Base-by-base conservation (phyloP, 495 filamentous ascomycete genomes). In the Neurospora sp. region DNA sequence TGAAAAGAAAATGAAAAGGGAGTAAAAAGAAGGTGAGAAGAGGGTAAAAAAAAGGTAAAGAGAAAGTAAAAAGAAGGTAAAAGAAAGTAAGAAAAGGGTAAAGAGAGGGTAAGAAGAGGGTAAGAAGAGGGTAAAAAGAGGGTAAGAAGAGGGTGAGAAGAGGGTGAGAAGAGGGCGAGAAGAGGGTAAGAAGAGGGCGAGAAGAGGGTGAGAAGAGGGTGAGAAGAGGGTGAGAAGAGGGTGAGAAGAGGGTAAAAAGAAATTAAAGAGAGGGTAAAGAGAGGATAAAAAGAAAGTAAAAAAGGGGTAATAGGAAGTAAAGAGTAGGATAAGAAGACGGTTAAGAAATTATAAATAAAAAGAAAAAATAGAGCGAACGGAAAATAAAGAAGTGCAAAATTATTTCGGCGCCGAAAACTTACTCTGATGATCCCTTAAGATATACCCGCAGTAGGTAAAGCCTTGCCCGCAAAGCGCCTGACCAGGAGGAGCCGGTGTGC, bases 391-490 rank as follows among this genome's bases (percentile, higher is more conserved):
- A 31, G 0, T 0, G 0, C 12, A 12, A 61, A 3, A 27, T 18
- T 10, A 1, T 0, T 3, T 9, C 2, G 7, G 68, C 12, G 20
- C 3, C 5, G 46, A 12, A 69, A 7, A 73, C 77, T 5, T 72
- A 84, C 83, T 82, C 35, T 84, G 82, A 16, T 80, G 79, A 40
- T 79, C 78, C 1, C 79, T 75, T 3, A 84, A 77, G 76, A 83
- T 84, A 72, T 84, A 84, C 0, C 83, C 83, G 73, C 83, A 84
- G 71, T 84, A 84, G 4, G 83, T 84, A 59, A 82, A 84, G 1
- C 83, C 83, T 66, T 81, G 79, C 38, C 82, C 82, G 59, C 83
- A 84, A 1, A 82, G 74, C 76, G 16, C 68, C 9, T 18, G 73
- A 71, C 18, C 69, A 73, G 14, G 71, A 20, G 22, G 73, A 73